Conservation (phyloP, 495 filamentous ascomycete genomes). For the Amorphotheca resinae region DNA sequence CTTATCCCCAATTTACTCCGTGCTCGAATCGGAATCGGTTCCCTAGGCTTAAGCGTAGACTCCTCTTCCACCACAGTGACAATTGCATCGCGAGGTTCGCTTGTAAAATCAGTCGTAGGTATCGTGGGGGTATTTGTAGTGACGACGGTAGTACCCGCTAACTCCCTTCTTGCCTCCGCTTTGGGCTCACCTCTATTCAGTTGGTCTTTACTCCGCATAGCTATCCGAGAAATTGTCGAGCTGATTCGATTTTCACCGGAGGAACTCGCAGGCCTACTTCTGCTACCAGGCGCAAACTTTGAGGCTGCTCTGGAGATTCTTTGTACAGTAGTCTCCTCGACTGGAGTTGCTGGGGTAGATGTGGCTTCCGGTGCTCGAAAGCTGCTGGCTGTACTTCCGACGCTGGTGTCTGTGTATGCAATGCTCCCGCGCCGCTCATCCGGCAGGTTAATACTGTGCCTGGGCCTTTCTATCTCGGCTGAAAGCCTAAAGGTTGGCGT, state of each 20-base stretch:
- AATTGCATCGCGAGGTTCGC: slow-evolving; percentile 27
- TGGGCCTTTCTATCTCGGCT: slow-evolving; percentile 22
- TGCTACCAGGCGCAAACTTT: slow-evolving; percentile 38
- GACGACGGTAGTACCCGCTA: neutral
- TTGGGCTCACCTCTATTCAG: slow-evolving; percentile 18
- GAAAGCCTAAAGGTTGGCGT: slow-evolving; percentile 16
- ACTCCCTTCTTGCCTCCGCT: neutral
- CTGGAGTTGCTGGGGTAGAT: slow-evolving; percentile 13
- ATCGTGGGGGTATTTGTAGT: slow-evolving; percentile 22
- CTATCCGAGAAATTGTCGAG: slow-evolving; percentile 51
- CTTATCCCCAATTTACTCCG: slow-evolving; percentile 26
- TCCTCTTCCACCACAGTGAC: slow-evolving; percentile 35
- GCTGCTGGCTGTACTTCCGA: slow-evolving; percentile 22
- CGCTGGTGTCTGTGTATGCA: slow-evolving; percentile 33
- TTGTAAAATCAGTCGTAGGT: slow-evolving; percentile 24
- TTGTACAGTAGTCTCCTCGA: slow-evolving; percentile 37
- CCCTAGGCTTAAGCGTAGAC: slow-evolving; percentile 23
- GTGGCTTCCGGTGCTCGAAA: neutral
- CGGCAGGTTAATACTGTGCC: slow-evolving; percentile 15
- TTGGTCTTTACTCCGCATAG: slow-evolving; percentile 36
- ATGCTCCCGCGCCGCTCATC: slow-evolving; percentile 34
- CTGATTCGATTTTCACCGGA: slow-evolving; percentile 55
- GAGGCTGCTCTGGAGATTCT: slow-evolving; percentile 48
- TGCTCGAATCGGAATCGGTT: slow-evolving; percentile 29
- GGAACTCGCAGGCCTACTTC: slow-evolving; percentile 56